Evolutionary conservation across 257 asterid genomes (phyloP), one percentile per base, ranked within the genome.

Genomic region (Ehretia macrophylla): DNA sequence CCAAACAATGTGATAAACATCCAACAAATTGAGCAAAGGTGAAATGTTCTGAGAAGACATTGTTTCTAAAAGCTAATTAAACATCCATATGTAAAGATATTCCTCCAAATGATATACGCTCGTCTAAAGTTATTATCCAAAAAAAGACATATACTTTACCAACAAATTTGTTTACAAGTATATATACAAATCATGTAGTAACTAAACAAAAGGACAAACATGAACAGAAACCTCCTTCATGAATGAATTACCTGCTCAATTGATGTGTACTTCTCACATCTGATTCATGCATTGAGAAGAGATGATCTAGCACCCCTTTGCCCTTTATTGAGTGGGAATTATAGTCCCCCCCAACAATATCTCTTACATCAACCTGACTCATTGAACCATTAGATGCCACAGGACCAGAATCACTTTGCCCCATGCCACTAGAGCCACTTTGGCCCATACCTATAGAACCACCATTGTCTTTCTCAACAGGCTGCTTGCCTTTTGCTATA

Each of bases 401-500:
- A 27, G 72, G 49, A 51, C 45, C 61, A 62, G 62, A 64, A 74
- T 46, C 48, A 52, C 57, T 62, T 52, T 38, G 75, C 38, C 68
- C 77, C 70, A 55, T 72, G 67, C 68, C 74, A 38, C 66, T 62
- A 60, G 67, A 55, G 55, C 53, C 61, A 62, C 68, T 51, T 45
- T 47, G 60, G 27, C 65, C 81, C 77, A 57, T 79, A 51, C 55
- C 84, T 64, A 67, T 63, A 60, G 51, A 50, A 51, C 48, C 60
- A 59, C 67, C 38, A 51, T 46, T 62, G 37, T 70, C 80, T 75
- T 62, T 82, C 55, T 54, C 85, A 68, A 68, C 61, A 62, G 72
- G 62, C 56, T 77, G 81, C 65, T 83, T 78, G 17, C 70, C 75
- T 76, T 81, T 85, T 39, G 90, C 89, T 66, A 83, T 71, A 69